Percentiles rank a stretch among this genome's conserved stretches.
Conservation (phyloP, 2,329 filamentous ascomycete genomes). For the Orbilia javanica region DNA sequence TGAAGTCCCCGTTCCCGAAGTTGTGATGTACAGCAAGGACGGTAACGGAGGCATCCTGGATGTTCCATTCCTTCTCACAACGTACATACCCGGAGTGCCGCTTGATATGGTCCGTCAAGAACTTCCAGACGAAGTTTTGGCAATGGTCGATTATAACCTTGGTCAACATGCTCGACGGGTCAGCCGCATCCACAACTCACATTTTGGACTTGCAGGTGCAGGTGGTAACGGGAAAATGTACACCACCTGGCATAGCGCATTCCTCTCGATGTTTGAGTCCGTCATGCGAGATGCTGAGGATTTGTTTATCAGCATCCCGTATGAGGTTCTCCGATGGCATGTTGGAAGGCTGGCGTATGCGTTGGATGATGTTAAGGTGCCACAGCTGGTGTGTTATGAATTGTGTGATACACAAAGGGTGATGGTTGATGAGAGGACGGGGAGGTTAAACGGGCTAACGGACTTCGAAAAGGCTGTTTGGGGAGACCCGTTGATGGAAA, state of each 20-base stretch:
- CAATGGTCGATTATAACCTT: slow-evolving; percentile 58
- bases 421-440: slow-evolving; percentile 58
- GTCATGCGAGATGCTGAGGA: slow-evolving; percentile 74
- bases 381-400: slow-evolving; percentile 72
- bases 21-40: slow-evolving; percentile 59
- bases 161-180: slow-evolving; percentile 63
- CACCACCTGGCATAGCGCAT: slow-evolving; percentile 71
- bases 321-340: slow-evolving; percentile 70
- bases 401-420: slow-evolving; percentile 65
- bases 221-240: slow-evolving; percentile 62
- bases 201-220: slow-evolving; percentile 38
- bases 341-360: slow-evolving; percentile 68
- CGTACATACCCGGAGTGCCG: slow-evolving; percentile 59
- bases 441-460: slow-evolving; percentile 59
- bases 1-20: slow-evolving; percentile 54
- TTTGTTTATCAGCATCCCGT: slow-evolving; percentile 72
- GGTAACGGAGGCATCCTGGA: slow-evolving; percentile 51
- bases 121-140: slow-evolving; percentile 50
- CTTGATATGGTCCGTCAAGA: slow-evolving; percentile 54
- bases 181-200: slow-evolving; percentile 45
- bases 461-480: slow-evolving; percentile 61
- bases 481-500: slow-evolving; percentile 60
- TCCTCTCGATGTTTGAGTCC: slow-evolving; percentile 71
- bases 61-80: slow-evolving; percentile 60
- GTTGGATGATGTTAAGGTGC: slow-evolving; percentile 70